These are phyloP conservation scores for Skeletonema marinoi DNA, from an alignment of 108 stramenopile genomes.

Conservation along the genomic window DNA sequence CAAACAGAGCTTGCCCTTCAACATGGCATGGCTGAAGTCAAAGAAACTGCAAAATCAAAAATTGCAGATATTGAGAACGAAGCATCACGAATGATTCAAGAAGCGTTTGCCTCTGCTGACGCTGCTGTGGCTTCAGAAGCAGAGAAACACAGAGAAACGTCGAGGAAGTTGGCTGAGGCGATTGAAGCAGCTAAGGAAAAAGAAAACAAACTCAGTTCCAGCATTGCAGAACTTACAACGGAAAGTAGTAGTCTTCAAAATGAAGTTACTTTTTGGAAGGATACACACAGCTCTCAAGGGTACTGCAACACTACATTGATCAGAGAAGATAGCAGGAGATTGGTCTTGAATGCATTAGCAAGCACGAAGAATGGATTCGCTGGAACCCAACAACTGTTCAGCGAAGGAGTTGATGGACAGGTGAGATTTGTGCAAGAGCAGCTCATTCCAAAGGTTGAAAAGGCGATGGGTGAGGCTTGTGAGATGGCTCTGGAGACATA, in stretches of 20 bases:
- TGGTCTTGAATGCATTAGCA: constrained; percentile 16
- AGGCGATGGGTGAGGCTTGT: constrained; percentile 4
- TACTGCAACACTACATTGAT: constrained; percentile 46
- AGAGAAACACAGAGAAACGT: constrained; percentile 7
- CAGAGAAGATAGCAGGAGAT: constrained; percentile 31
- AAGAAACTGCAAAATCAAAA: neutral
- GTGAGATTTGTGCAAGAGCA: constrained; percentile 3
- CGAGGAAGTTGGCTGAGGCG: neutral
- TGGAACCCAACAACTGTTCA: constrained; percentile 16
- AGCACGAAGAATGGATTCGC: constrained; percentile 17
- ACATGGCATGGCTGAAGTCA: constrained; percentile 17
- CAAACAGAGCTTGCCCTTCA: constrained; percentile 9
- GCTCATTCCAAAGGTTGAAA: constrained; percentile 11
- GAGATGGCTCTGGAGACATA: neutral
- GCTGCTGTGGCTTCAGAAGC: neutral
- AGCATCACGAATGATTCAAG: neutral
- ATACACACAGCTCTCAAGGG: constrained; percentile 36
- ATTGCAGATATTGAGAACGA: constrained; percentile 16
- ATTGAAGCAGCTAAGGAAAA: constrained; percentile 9
- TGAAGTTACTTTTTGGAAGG: constrained; percentile 43
- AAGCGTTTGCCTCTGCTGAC: neutral
- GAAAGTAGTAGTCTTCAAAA: constrained; percentile 21
- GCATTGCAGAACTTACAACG: constrained; percentile 11
- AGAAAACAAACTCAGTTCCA: constrained; percentile 8
- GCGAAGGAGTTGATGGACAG: constrained; percentile 6